A percentile compares a stretch with the other conserved stretches of the same genome.
Evolutionary conservation across 805 yeast species (phyloP).

Genomic region (Metschnikowia cubensis): DNA sequence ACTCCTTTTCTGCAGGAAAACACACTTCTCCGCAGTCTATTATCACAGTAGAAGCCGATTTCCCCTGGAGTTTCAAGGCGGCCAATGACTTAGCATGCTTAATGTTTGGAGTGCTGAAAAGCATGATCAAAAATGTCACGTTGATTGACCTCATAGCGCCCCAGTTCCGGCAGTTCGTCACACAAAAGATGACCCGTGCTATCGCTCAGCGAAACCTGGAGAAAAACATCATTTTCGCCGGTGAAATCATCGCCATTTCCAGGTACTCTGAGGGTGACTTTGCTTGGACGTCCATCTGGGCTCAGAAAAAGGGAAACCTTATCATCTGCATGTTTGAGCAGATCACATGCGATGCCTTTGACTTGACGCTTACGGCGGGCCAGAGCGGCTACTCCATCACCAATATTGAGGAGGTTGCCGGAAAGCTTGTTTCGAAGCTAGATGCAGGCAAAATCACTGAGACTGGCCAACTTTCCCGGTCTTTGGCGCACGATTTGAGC

Average conservation of each 20-base stretch:
- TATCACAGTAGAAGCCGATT: slow-evolving; percentile 67
- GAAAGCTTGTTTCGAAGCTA: slow-evolving; percentile 24
- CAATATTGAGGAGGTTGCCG: slow-evolving; percentile 33
- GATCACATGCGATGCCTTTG: slow-evolving; percentile 49
- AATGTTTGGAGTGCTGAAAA: slow-evolving; percentile 75
- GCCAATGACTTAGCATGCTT: slow-evolving; percentile 88
- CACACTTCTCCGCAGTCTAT: slow-evolving; percentile 77
- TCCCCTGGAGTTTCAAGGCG: slow-evolving; percentile 79
- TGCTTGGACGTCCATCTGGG: slow-evolving; percentile 91
- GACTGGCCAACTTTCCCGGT: slow-evolving; percentile 24
- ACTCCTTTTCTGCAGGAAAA: slow-evolving; percentile 65
- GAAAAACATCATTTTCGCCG: slow-evolving; percentile 61
- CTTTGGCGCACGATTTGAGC: slow-evolving; percentile 24
- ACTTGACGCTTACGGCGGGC: slow-evolving; percentile 6
- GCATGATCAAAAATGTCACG: slow-evolving; percentile 56
- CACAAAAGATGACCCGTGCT: slow-evolving; percentile 44
- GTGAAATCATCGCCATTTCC: slow-evolving; percentile 78
- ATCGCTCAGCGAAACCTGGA: slow-evolving; percentile 16
- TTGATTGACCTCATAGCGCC: slow-evolving; percentile 76
- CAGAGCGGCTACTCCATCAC: slow-evolving; percentile 18
- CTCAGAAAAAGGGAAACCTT: slow-evolving; percentile 65
- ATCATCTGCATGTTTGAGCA: slow-evolving; percentile 85
- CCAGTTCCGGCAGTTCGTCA: slow-evolving; percentile 67
- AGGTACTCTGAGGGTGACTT: slow-evolving; percentile 57
- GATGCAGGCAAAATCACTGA: slow-evolving; percentile 15